Percentiles rank a stretch among this genome's conserved stretches.
Evolutionary conservation across 1,139 yeast genomes (phyloP).

Genomic region (Suhomyces taliae): DNA sequence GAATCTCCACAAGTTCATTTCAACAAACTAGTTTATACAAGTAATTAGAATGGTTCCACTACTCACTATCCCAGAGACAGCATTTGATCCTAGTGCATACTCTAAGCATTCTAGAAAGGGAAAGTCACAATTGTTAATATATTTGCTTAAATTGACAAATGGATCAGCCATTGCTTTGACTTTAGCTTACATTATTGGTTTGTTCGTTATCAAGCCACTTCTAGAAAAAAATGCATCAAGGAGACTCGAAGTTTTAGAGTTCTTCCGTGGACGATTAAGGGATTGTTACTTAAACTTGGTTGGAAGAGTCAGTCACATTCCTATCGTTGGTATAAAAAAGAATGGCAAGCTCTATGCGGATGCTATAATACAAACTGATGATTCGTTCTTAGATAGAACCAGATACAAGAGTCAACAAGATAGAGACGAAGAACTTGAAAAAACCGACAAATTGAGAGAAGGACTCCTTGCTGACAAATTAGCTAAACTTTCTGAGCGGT

Average conservation of each 20-base stretch:
- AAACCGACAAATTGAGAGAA: slow-evolving; percentile 29
- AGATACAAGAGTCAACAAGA: slow-evolving; percentile 12
- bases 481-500: slow-evolving; percentile 21
- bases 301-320: slow-evolving; percentile 39
- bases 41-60: slow-evolving; percentile 26
- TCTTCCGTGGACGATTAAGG: slow-evolving; percentile 33
- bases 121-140: slow-evolving; percentile 29
- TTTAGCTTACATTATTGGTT: slow-evolving; percentile 33
- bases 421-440: slow-evolving; percentile 17
- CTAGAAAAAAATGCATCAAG: slow-evolving; percentile 32
- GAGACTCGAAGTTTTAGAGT: slow-evolving; percentile 37
- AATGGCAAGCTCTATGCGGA: slow-evolving; percentile 40
- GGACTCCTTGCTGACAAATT: slow-evolving; percentile 26
- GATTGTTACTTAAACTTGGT: slow-evolving; percentile 39
- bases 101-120: slow-evolving; percentile 10
- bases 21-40: too few relatives aligned
- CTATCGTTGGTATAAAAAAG: slow-evolving; percentile 38
- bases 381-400: slow-evolving; percentile 20
- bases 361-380: slow-evolving; percentile 40
- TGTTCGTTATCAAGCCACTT: slow-evolving; percentile 37
- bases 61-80: slow-evolving; percentile 45
- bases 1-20: background rate
- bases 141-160: slow-evolving; percentile 34
- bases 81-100: slow-evolving; percentile 37
- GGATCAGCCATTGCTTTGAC: slow-evolving; percentile 37